Evolutionary conservation across 1,284 basidiomycete species (phyloP).

Genomic region (Apiotrichum montevideense): DNA sequence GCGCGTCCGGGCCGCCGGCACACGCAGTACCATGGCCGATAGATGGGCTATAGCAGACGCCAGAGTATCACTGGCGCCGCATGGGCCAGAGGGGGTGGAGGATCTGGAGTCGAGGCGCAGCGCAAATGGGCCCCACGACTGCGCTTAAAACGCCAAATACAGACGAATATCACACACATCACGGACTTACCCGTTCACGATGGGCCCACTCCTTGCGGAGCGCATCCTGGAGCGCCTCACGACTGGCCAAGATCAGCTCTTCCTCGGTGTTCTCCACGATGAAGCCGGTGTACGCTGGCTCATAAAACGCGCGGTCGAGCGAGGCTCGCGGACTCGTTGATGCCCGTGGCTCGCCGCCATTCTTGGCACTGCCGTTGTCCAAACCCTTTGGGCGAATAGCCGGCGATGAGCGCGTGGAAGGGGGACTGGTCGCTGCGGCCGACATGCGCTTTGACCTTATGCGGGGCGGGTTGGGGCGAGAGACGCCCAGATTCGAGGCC

Average conservation of each 20-base stretch:
- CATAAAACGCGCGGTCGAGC: background rate
- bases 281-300: conserved; percentile 7
- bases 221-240: conserved; percentile 27
- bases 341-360: background rate
- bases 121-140: no score
- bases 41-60: no score
- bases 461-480: conserved; percentile 11
- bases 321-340: background rate
- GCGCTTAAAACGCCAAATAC: background rate
- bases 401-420: background rate
- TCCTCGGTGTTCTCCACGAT: conserved; percentile 33
- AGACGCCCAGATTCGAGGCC: background rate
- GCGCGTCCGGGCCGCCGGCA: background rate
- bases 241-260: conserved; percentile 23
- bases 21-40: background rate
- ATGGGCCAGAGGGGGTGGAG: no score
- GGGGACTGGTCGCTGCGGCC: background rate
- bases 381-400: background rate
- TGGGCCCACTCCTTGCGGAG: conserved; percentile 31
- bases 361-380: no score
- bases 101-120: no score
- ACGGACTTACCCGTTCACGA: conserved; percentile 29
- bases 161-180: background rate
- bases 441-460: conserved; percentile 12
- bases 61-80: no score